phyloP scores from a whole-genome alignment of 148 eudicot species.

The Cornus kousa region DNA sequence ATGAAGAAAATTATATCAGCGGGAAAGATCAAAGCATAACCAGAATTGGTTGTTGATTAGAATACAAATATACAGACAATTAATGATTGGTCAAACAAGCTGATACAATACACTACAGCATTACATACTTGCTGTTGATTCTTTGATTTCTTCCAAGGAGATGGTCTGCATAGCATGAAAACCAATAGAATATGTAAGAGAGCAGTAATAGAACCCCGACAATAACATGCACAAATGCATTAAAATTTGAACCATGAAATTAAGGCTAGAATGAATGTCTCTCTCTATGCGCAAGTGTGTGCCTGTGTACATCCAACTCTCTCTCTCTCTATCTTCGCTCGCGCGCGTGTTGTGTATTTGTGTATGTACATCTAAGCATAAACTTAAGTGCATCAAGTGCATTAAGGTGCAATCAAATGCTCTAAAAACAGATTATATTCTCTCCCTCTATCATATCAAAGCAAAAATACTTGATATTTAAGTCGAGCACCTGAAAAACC shows the following conservation, averaged over 20 bases:
- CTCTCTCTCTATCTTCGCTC: background rate
- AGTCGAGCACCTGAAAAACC: background rate
- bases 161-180: constrained; percentile 49
- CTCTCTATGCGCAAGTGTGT: background rate
- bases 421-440: background rate
- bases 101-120: background rate
- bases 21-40: background rate
- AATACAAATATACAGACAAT: constrained; percentile 32
- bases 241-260: background rate
- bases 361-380: background rate
- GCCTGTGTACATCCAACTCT: background rate
- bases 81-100: constrained; percentile 6
- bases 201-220: background rate
- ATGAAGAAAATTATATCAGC: background rate
- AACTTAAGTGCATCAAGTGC: background rate
- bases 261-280: background rate
- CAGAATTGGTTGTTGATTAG: constrained; percentile 5
- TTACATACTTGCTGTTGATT: constrained; percentile 62
- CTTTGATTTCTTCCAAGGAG: constrained; percentile 65
- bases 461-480: background rate
- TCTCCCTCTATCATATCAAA: background rate
- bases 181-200: background rate
- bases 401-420: background rate
- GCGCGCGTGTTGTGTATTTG: no score
- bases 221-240: background rate